phyloP scores from a whole-genome alignment of 2,329 filamentous ascomycete genomes.

The Pseudogymnoascus pannorum region DNA sequence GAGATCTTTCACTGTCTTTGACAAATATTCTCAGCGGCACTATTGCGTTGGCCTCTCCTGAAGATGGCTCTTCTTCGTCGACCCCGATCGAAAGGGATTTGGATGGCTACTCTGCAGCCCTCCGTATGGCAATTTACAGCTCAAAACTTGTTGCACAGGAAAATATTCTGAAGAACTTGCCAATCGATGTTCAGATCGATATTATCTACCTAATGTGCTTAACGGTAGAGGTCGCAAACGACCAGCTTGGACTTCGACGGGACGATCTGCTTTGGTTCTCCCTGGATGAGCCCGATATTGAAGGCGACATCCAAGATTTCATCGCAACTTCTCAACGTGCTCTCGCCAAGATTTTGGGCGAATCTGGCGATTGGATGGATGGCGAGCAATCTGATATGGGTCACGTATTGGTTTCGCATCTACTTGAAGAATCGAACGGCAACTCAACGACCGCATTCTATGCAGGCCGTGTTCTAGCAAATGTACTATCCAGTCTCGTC shows the following conservation, averaged over 20 bases:
- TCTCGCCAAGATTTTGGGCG: slow-evolving; percentile 20
- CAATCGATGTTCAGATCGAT: slow-evolving; percentile 39
- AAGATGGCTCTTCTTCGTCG: slow-evolving; percentile 16
- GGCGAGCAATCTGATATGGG: slow-evolving; percentile 32
- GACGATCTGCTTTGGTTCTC: slow-evolving; percentile 41
- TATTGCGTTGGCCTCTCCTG: slow-evolving; percentile 51
- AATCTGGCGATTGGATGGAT: slow-evolving; percentile 40
- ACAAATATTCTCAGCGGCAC: slow-evolving; percentile 66
- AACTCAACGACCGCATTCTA: slow-evolving; percentile 43
- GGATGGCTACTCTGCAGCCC: slow-evolving; percentile 62
- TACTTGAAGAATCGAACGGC: slow-evolving; percentile 38
- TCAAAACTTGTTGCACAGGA: slow-evolving; percentile 46
- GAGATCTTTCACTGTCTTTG: slow-evolving; percentile 61
- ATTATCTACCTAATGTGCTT: slow-evolving; percentile 45
- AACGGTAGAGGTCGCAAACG: slow-evolving; percentile 43
- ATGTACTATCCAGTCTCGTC: slow-evolving; percentile 40
- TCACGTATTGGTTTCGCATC: slow-evolving; percentile 36
- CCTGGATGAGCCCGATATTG: slow-evolving; percentile 30
- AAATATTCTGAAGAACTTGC: slow-evolving; percentile 34
- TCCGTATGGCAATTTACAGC: slow-evolving; percentile 69
- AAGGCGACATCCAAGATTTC: slow-evolving; percentile 18
- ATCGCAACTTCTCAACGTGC: slow-evolving; percentile 11
- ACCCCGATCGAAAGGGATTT: slow-evolving; percentile 49
- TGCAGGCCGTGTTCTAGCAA: slow-evolving; percentile 44
- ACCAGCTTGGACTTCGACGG: slow-evolving; percentile 41